Percentiles rank a stretch among this genome's conserved stretches.
These are phyloP conservation scores for Gossypium turneri DNA, from an alignment of 345 rosid genomes.

Conservation along the genomic window DNA sequence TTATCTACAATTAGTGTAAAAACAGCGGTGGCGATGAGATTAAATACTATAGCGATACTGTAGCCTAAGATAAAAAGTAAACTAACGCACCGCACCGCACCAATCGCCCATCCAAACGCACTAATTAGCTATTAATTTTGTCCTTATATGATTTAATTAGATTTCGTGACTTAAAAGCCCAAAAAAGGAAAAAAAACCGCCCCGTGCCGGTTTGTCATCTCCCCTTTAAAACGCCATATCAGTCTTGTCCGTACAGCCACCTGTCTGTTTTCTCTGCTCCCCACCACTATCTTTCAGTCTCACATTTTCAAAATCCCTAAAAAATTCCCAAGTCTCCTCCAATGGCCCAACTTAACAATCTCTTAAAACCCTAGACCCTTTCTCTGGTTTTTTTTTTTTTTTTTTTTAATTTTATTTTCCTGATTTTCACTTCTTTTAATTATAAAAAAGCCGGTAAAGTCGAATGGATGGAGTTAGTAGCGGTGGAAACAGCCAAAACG, in stretches of 20 bases:
- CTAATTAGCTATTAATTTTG: no score
- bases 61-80: no score
- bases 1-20: no score
- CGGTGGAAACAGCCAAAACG: conserved; percentile 22
- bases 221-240: neutral
- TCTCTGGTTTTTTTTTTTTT: no score
- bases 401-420: neutral
- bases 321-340: neutral
- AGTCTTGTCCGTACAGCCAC: neutral
- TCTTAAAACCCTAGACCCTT: conserved; percentile 10
- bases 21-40: rapidly evolving
- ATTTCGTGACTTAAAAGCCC: no score
- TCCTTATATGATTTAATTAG: no score
- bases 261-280: neutral
- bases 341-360: conserved; percentile 2
- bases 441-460: neutral
- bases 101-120: no score
- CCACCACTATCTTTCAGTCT: neutral
- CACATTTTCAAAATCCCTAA: neutral
- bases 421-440: neutral
- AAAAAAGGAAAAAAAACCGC: no score
- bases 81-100: no score
- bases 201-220: neutral
- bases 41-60: no score
- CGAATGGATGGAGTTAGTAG: conserved; percentile 31